Evolutionary conservation across 306 rosid genomes (phyloP), one percentile per base, ranked within the genome.

Genomic region (Lathyrus sativus): DNA sequence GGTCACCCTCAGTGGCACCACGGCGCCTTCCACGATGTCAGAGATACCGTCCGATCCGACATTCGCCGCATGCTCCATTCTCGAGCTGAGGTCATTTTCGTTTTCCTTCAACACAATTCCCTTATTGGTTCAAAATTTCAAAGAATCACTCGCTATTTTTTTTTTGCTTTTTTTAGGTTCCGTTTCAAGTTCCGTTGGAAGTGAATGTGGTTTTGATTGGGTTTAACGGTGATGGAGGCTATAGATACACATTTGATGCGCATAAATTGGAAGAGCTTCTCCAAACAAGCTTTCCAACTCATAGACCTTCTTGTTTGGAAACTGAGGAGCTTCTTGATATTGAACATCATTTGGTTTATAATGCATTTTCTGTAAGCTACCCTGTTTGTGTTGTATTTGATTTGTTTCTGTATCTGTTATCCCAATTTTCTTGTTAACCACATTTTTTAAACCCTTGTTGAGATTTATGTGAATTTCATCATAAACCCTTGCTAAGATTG

Each of bases 1-100:
- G 86, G 90, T 15, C 96, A 86, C 58, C 73, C 89, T 73, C 99
- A 93, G 57, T 93, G 99, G 99, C 99, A 93, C 80, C 99, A 93
- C 67, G 78, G 96, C 2, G 97, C 97, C 76, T 93, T 93, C 82
- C 99, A 88, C 74, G 95, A 89, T 79, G 97, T 93, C 65, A 74
- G 88, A 9, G 90, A 89, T 6, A 68, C 58, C 68, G 83, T 93
- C 65, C 95, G 95, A 79, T 79, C 89, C 76, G 96, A 90, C 26
- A 86, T 90, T 67, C 99, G 90, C 67, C 96, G 95, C 78, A 86
- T 90, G 99, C 91, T 93, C 46, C 99, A 93, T 68, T 77, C 97
- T 74, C 96, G 97, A 11, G 97, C 99, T 8, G 99, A 93, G 98
- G 98, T 93, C 57, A 2, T 46, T 62, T 26, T 24, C 9, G 39